Conservation (phyloP, 192 early-diverging fungal genomes). For the Diversispora eburnea region DNA sequence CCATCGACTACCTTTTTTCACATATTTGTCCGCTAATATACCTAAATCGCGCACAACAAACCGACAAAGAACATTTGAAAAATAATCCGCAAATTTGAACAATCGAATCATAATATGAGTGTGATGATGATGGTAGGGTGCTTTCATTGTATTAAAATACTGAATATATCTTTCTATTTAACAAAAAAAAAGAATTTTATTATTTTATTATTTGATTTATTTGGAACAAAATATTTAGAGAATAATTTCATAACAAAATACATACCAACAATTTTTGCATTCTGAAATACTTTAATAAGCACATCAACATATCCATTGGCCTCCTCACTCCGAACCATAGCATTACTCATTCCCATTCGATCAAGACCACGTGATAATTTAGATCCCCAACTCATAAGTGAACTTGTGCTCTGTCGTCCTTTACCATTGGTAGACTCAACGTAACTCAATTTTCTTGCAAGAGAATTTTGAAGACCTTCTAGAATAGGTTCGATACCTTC, state of each 20-base stretch:
- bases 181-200: constrained; percentile 1
- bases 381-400: constrained; percentile 28
- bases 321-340: constrained; percentile 34
- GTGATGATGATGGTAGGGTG: constrained; percentile 36
- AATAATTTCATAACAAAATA: neutral
- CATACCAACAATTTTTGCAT: constrained; percentile 21
- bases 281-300: constrained; percentile 31
- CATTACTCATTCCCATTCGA: constrained; percentile 23
- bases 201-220: neutral
- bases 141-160: constrained; percentile 32
- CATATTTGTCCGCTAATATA: constrained; percentile 44
- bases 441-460: constrained; percentile 27
- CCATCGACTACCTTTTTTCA: constrained; percentile 43
- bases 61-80: constrained; percentile 41
- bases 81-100: constrained; percentile 39
- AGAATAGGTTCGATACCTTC: constrained; percentile 23
- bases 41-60: constrained; percentile 45
- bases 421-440: constrained; percentile 30
- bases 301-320: constrained; percentile 40
- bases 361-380: constrained; percentile 27
- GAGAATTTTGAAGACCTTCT: constrained; percentile 23
- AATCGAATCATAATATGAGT: constrained; percentile 36
- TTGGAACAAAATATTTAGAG: neutral
- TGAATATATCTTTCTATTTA: constrained; percentile 34
- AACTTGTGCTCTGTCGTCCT: constrained; percentile 23